These are phyloP conservation scores for Alternaria consortialis DNA, from an alignment of 2,329 filamentous ascomycete genomes.

Conservation along the genomic window DNA sequence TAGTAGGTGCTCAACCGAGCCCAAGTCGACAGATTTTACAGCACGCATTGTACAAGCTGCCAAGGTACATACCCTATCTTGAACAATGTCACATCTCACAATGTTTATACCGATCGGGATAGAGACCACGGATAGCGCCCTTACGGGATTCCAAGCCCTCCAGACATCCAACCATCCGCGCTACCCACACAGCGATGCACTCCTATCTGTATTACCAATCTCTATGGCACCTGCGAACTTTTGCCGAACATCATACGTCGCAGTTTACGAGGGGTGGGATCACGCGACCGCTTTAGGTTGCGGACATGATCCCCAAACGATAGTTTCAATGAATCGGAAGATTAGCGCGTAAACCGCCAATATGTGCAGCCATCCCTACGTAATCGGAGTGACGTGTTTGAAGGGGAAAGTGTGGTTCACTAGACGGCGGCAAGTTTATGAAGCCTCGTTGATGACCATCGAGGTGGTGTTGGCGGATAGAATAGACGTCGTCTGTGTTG, in stretches of 20 bases:
- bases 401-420: slow-evolving; percentile 19
- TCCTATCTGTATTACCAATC: slow-evolving; percentile 6
- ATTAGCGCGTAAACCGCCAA: slow-evolving; percentile 17
- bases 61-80: background rate
- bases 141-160: background rate
- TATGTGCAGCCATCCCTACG: slow-evolving; percentile 1
- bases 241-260: slow-evolving; percentile 6
- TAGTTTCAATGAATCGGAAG: slow-evolving; percentile 24
- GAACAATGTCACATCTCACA: background rate
- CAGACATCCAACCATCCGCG: background rate
- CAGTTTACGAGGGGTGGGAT: slow-evolving; percentile 8
- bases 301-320: slow-evolving; percentile 23
- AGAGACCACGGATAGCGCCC: background rate
- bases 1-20: background rate
- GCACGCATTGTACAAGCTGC: background rate
- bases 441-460: slow-evolving; percentile 3
- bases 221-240: slow-evolving; percentile 1
- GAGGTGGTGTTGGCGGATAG: slow-evolving; percentile 13
- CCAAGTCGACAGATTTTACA: background rate
- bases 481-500: slow-evolving; percentile 5
- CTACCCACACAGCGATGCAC: background rate
- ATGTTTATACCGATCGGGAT: no score
- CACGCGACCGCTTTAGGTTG: slow-evolving; percentile 8
- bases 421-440: background rate
- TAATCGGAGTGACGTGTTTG: slow-evolving; percentile 8